Evolutionary conservation across 768 basidiomycete species (phyloP).

Genomic region (Suillus variegatus): DNA sequence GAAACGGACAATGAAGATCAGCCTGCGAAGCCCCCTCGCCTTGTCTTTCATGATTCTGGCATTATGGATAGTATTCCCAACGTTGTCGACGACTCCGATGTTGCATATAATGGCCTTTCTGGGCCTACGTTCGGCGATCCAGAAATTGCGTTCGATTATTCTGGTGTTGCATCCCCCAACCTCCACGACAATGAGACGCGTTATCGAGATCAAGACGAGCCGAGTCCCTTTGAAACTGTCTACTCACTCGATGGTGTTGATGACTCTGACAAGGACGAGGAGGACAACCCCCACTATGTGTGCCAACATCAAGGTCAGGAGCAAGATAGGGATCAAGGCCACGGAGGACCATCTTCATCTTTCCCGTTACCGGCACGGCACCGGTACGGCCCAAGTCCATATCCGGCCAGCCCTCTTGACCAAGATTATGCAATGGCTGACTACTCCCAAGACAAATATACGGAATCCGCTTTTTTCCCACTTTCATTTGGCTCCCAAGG

Average conservation of each 20-base stretch:
- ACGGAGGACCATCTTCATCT: not conserved
- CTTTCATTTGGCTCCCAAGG: not conserved
- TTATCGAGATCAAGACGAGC: not conserved
- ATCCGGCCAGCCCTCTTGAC: not conserved
- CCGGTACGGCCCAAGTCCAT: not conserved
- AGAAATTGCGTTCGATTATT: constrained; percentile 21
- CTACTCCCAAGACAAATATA: not conserved
- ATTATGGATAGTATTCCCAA: too few relatives aligned
- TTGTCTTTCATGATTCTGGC: not conserved
- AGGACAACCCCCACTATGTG: constrained; percentile 7
- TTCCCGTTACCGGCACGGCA: too few relatives aligned
- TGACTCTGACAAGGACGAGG: constrained; percentile 13
- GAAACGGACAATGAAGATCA: not conserved
- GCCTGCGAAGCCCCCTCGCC: not conserved
- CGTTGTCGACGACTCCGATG: not conserved
- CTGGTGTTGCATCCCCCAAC: constrained; percentile 22
- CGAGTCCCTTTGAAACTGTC: not conserved
- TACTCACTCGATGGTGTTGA: constrained; percentile 3
- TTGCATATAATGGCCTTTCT: not conserved
- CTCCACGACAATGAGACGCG: not conserved
- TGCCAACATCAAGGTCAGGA: not conserved
- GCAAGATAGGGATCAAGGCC: not conserved
- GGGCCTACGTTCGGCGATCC: constrained; percentile 17
- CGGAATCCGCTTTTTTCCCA: not conserved
- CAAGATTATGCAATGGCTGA: not conserved